Evolutionary conservation across 176 grass and related monocot genomes (phyloP).

Genomic region (Pontederia paniculata): DNA sequence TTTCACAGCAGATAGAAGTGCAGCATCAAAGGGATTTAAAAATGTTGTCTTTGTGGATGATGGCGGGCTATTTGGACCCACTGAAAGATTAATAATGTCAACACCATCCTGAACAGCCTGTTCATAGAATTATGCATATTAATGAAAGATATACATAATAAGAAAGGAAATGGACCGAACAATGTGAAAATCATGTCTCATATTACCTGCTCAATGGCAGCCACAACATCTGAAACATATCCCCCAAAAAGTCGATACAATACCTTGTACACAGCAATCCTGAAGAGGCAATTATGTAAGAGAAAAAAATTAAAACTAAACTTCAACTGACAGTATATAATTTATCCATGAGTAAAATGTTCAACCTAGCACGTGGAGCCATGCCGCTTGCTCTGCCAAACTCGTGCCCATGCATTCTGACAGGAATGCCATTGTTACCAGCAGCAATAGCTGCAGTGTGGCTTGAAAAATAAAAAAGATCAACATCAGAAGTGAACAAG

Average conservation of each 20-base stretch:
- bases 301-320: not conserved
- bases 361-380: conserved; percentile 92
- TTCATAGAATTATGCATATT: not conserved
- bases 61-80: conserved; percentile 95
- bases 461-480: conserved; percentile 30
- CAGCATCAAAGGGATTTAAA: conserved; percentile 93
- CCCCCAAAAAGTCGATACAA: conserved; percentile 97
- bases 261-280: conserved; percentile 97
- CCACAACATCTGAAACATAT: conserved; percentile 95
- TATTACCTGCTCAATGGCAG: conserved; percentile 97
- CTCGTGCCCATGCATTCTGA: conserved; percentile 84
- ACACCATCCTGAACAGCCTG: conserved; percentile 96
- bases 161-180: not conserved
- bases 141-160: too few relatives aligned
- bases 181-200: not conserved
- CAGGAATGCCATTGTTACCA: conserved; percentile 88
- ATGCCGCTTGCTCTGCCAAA: conserved; percentile 98
- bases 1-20: conserved; percentile 94
- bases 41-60: conserved; percentile 79
- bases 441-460: conserved; percentile 98
- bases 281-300: conserved; percentile 22
- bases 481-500: conserved; percentile 12
- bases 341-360: conserved; percentile 2
- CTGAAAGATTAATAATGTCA: conserved; percentile 93
- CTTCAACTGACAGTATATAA: not conserved